Evolutionary conservation across 1,284 basidiomycete species (phyloP), one percentile per base, ranked within the genome.

Genomic region (Prillingera fragicola): DNA sequence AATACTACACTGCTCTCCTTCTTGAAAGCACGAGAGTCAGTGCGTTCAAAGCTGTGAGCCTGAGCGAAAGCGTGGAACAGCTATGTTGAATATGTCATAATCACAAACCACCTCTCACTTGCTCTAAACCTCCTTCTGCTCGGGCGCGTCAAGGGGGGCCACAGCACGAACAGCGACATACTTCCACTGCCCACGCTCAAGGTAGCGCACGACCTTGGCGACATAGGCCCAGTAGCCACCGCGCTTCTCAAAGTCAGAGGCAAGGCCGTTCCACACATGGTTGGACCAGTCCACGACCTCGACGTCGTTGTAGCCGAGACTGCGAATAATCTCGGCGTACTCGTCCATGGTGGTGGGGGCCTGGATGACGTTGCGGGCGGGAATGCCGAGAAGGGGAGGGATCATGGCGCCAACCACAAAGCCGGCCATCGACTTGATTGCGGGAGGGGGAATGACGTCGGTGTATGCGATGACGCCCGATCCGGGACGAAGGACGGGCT

Each of bases 261-360:
- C 65, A 56, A 85, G 81, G 1, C 77, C 75, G 24, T 77, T 76
- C 62, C 81, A 84, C 10, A 85, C 83, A 44, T 78, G 66, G 12
- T 67, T 45, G 19, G 76, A 79, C 48, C 84, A 78, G 59, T 85
- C 81, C 57, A 83, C 76, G 18, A 84, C 37, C 13, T 63, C 46
- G 12, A 84, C 73, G 52, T 80, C 74, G 3, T 61, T 65, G 58
- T 75, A 85, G 1, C 83, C 83, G 25, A 80, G 69, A 7, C 62
- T 46, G 34, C 71, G 54, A 71, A 86, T 68, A 28, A 68, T 56
- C 5, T 51, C 48, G 13, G 70, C 59, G 60, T 84, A 85, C 25
- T 73, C 73, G 17, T 72, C 67, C 22, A 64, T 60, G 0, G 74
- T 74, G 12, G 21, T 36, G 4, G 60, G 54, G 12, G 61, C 48